A percentile compares a stretch with the other conserved stretches of the same genome.
Evolutionary conservation across 768 basidiomycete genomes (phyloP).

Genomic region (Mycena olivaceomarginata): DNA sequence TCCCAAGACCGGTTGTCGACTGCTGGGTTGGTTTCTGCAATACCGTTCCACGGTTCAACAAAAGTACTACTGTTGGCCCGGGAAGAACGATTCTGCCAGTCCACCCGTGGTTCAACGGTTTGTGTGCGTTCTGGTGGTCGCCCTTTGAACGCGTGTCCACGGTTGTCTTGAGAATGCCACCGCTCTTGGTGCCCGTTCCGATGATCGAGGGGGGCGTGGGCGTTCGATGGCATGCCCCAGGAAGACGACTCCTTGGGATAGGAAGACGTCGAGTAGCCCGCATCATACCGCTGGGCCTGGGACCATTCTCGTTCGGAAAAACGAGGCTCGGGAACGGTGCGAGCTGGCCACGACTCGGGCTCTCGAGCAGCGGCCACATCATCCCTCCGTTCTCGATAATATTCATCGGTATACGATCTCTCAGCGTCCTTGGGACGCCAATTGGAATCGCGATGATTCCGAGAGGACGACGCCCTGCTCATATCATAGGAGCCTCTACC

Average conservation of each 20-base stretch:
- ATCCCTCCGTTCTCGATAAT: slow-evolving; percentile 71
- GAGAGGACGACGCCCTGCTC: slow-evolving; percentile 70
- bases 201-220: slow-evolving; percentile 60
- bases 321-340: slow-evolving; percentile 59
- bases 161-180: slow-evolving; percentile 65
- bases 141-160: slow-evolving; percentile 60
- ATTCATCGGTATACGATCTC: slow-evolving; percentile 63
- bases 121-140: slow-evolving; percentile 58
- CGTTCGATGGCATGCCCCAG: slow-evolving; percentile 58
- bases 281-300: slow-evolving; percentile 68
- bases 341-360: slow-evolving; percentile 66
- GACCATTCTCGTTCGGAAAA: slow-evolving; percentile 70
- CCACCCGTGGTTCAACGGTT: slow-evolving; percentile 50
- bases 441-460: slow-evolving; percentile 70
- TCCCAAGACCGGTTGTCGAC: slow-evolving; percentile 81
- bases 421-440: slow-evolving; percentile 70
- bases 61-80: neutral
- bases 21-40: slow-evolving; percentile 53
- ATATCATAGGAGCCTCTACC: slow-evolving; percentile 65
- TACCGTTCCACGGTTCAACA: slow-evolving; percentile 42
- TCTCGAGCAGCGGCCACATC: slow-evolving; percentile 66
- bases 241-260: slow-evolving; percentile 67
- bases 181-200: slow-evolving; percentile 62
- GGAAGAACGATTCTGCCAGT: slow-evolving; percentile 25
- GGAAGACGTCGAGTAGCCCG: slow-evolving; percentile 62